Conservation (phyloP, 768 basidiomycete species). For the Piloderma croceum region DNA sequence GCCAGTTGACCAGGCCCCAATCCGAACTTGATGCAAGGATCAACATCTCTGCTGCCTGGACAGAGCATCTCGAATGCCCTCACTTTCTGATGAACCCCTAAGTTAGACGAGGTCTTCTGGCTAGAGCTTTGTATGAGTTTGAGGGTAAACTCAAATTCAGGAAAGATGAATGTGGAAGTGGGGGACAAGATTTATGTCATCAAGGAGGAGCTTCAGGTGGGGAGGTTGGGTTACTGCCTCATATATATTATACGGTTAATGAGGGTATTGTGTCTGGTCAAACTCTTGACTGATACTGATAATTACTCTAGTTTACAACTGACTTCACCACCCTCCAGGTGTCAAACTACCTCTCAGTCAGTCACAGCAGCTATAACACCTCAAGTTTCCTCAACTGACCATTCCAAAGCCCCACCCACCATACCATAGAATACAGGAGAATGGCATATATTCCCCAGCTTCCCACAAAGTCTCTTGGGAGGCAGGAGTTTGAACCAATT, state of each 20-base stretch:
- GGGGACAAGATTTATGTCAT: conserved; percentile 70
- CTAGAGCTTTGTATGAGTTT: conserved; percentile 69
- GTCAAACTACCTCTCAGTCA: conserved; percentile 26
- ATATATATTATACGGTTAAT: conserved; percentile 73
- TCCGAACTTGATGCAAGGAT: conserved; percentile 71
- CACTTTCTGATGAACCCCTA: conserved; percentile 52
- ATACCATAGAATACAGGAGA: conserved; percentile 68
- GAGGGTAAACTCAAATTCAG: conserved; percentile 71
- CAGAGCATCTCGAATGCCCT: conserved; percentile 47
- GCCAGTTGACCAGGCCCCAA: conserved; percentile 26
- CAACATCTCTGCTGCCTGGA: conserved; percentile 76
- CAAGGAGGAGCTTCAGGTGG: conserved; percentile 64
- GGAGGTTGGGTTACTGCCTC: conserved; percentile 64
- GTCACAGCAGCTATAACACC: conserved; percentile 43
- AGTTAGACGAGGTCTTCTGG: conserved; percentile 39
- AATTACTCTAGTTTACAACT: conserved; percentile 50
- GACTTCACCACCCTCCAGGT: conserved; percentile 54
- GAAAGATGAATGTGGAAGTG: conserved; percentile 60
- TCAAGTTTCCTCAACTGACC: no score
- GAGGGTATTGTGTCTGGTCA: conserved; percentile 21
- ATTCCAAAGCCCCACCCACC: conserved; percentile 41
- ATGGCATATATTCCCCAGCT: conserved; percentile 59
- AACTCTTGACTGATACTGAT: conserved; percentile 1
- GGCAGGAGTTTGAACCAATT: conserved; percentile 81
- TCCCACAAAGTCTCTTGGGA: conserved; percentile 64